phyloP scores from a whole-genome alignment of 805 yeast genomes.

The Tetrapisispora arboricola region DNA sequence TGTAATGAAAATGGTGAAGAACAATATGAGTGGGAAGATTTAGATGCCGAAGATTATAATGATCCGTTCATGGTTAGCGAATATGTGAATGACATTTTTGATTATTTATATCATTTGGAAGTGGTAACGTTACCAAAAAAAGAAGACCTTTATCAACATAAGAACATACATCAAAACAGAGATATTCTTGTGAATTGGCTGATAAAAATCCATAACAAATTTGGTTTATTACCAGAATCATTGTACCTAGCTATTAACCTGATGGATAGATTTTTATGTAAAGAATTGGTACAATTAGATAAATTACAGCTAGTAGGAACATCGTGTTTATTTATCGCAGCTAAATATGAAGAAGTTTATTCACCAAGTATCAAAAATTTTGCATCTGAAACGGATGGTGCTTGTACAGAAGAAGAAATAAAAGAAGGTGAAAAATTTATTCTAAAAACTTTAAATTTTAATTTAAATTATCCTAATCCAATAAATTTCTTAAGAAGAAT shows the following conservation, averaged over 20 bases:
- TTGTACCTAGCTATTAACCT: slow-evolving; percentile 73
- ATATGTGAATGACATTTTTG: slow-evolving; percentile 80
- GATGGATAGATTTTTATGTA: slow-evolving; percentile 78
- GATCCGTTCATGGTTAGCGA: slow-evolving; percentile 91
- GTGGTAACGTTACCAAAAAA: slow-evolving; percentile 53
- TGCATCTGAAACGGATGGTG: slow-evolving; percentile 79
- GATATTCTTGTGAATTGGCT: slow-evolving; percentile 90
- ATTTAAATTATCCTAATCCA: slow-evolving; percentile 82
- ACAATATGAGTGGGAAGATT: slow-evolving; percentile 53
- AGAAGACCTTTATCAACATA: slow-evolving; percentile 31
- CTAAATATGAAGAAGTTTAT: slow-evolving; percentile 88
- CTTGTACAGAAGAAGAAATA: slow-evolving; percentile 72
- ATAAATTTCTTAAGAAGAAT: slow-evolving; percentile 86
- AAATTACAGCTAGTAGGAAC: slow-evolving; percentile 80
- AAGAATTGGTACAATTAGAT: slow-evolving; percentile 67
- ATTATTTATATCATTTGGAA: slow-evolving; percentile 65
- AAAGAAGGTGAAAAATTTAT: slow-evolving; percentile 78
- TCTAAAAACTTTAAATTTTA: slow-evolving; percentile 61
- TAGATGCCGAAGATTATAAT: slow-evolving; percentile 68
- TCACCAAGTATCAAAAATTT: slow-evolving; percentile 80
- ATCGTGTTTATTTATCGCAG: slow-evolving; percentile 78
- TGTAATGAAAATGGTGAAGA: slow-evolving; percentile 25
- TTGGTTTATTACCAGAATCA: slow-evolving; percentile 79
- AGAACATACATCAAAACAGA: slow-evolving; percentile 40
- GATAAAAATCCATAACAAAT: slow-evolving; percentile 77